Percentiles rank a stretch among this genome's conserved stretches.
Conservation (phyloP, 805 yeast genomes). For the Yamadazyma phyllophila region DNA sequence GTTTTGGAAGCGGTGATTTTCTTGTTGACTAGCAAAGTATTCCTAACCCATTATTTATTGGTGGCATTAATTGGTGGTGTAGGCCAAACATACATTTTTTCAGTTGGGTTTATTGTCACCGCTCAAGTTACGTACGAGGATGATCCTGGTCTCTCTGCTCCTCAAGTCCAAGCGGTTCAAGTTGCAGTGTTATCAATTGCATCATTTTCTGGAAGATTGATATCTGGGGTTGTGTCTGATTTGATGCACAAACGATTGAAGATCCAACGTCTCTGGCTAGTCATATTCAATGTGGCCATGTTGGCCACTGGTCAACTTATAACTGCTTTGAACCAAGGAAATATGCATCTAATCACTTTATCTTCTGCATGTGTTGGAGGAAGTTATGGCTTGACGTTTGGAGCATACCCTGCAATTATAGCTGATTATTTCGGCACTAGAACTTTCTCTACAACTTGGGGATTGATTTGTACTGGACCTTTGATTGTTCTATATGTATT, state of each 20-base stretch:
- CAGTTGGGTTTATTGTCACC: constrained; percentile 69
- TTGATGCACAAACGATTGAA: constrained; percentile 48
- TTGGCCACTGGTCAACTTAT: constrained; percentile 38
- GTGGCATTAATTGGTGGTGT: constrained; percentile 58
- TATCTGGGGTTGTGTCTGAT: constrained; percentile 68
- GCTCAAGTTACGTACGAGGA: constrained; percentile 35
- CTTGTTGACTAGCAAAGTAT: constrained; percentile 28
- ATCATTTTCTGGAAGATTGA: constrained; percentile 62
- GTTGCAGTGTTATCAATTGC: constrained; percentile 65
- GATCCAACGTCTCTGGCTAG: constrained; percentile 66
- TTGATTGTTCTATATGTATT: constrained; percentile 51
- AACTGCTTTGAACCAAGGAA: constrained; percentile 24
- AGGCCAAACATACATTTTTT: constrained; percentile 70
- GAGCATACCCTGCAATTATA: constrained; percentile 71
- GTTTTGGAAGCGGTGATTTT: constrained; percentile 20
- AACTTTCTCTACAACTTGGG: constrained; percentile 75
- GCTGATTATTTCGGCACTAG: constrained; percentile 71
- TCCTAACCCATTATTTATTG: constrained; percentile 52
- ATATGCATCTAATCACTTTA: constrained; percentile 36
- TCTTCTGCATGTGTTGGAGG: constrained; percentile 59
- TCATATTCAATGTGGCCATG: constrained; percentile 42
- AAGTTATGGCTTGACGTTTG: constrained; percentile 70
- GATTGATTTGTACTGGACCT: constrained; percentile 71
- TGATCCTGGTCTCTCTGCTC: background rate
- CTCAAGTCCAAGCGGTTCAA: constrained; percentile 62